Percentiles rank a stretch among this genome's conserved stretches.
Evolutionary conservation across 208 protist species (phyloP).

Genomic region (Leishmania braziliensis): DNA sequence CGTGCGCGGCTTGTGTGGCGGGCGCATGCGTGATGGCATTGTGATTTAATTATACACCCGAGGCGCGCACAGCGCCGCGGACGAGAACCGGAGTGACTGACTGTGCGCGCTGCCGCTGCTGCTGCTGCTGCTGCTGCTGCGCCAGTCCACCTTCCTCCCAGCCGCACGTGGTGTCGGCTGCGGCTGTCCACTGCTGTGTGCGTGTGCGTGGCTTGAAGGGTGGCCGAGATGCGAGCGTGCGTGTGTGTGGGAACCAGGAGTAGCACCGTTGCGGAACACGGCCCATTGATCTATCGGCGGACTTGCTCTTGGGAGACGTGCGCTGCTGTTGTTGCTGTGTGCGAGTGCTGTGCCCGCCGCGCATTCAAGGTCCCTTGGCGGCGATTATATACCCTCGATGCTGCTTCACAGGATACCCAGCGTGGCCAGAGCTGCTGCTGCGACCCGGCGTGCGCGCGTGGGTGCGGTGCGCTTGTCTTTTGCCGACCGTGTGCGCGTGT

Average conservation of each 20-base stretch:
- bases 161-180: constrained; percentile 8
- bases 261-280: constrained; percentile 32
- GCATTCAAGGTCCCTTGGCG: constrained; percentile 8
- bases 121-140: neutral
- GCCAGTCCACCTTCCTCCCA: constrained; percentile 9
- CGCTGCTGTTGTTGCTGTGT: neutral
- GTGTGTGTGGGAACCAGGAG: constrained; percentile 18
- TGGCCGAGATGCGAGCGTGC: constrained; percentile 1
- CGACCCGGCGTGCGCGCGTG: neutral
- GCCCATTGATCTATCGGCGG: constrained; percentile 27
- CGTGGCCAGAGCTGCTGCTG: constrained; percentile 11
- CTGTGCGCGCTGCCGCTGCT: neutral
- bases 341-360: constrained; percentile 1
- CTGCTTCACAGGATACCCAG: constrained; percentile 16
- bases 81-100: constrained; percentile 4
- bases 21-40: constrained; percentile 19
- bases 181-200: constrained; percentile 5
- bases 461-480: neutral
- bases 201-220: constrained; percentile 11
- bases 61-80: constrained; percentile 6
- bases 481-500: neutral
- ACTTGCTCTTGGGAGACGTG: constrained; percentile 30
- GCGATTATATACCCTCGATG: constrained; percentile 7
- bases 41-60: constrained; percentile 16
- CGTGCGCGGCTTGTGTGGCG: too few relatives aligned